Evolutionary conservation across 768 basidiomycete species (phyloP), one percentile per base, ranked within the genome.

Genomic region (Naganishia vaughanmartiniae): DNA sequence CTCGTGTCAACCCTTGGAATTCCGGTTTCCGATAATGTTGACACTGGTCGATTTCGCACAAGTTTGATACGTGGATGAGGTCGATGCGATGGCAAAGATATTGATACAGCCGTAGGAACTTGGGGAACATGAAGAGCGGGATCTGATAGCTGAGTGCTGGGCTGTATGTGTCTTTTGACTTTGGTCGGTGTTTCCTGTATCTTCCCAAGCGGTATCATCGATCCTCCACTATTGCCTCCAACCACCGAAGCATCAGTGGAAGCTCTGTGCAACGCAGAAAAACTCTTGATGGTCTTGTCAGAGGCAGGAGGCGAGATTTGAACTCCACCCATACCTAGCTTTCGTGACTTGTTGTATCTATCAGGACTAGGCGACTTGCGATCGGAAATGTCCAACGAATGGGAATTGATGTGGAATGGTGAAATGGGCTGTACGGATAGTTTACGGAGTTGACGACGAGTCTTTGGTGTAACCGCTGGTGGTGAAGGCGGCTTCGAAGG

Each of bases 201-300:
- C 34, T 39, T 33, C 26, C n/a, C 39, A 1, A 26, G 12, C 14
- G 42, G 26, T 7, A 15, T 24, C 26, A 42, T 11, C 11, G 21
- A n/a, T 7, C 39, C 57, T 58, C 57, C 17, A 21, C 4, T 12
- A 3, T 58, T n/a, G 14, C 33, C 31, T 9, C 11, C 34, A 31
- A 24, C 26, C 39, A 36, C 21, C 2, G 60, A 42, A 9, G 24
- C 42, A 63, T 46, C 60, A 12, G 39, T 63, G 4, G 60, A 63
- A 63, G 60, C 42, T 45, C 60, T 63, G 21, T 63, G 39, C 26
- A 63, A 14, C 17, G 60, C 60, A 4, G 60, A 42, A 30, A 63
- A 63, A 42, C 60, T 63, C 26, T 45, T 63, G 60, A 63, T 63
- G 12, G 60, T 63, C 26, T 30, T 63, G n/a, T 42, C 60, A 10